Base-by-base conservation (phyloP, 345 rosid genomes). In the Eucalyptus erythrocorys region DNA sequence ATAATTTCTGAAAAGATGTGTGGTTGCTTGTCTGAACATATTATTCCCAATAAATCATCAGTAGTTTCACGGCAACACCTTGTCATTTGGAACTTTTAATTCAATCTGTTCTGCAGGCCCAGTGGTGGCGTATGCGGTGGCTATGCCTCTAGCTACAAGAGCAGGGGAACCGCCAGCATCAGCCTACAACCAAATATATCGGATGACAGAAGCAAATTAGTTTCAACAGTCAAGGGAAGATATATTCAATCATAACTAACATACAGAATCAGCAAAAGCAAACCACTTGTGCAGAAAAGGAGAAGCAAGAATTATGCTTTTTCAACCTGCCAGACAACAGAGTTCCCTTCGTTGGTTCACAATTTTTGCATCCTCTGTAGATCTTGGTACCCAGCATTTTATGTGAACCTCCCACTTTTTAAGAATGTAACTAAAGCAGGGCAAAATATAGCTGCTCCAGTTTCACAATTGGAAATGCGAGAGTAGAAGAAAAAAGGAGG, bases 121-220 rank as follows among this genome's bases (percentile, higher is more conserved):
- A 89, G 91, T 87, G 80, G 91, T 87, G 80, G 90, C 91, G 90
- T 92, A 94, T 76, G 94, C 91, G 51, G 93, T 90, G 90, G 95
- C 94, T 88, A 95, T 92, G 47, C 98, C 98, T 92, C 95, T 96
- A 57, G 97, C 98, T 37, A 94, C 94, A 86, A 97, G 97, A 68
- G 99, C 89, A 37, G 99, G 99, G 68, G 98, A 93, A 90, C 99
- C 99, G 87, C 99, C 99, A 27, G 96, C 98, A 90, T 96, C 99
- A 88, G 99, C 95, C 99, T 97, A 93, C 89, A 88, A 86, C 47
- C 82, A 76, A 40, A 37, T 85, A 40, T 48, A 48, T 82, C 30
- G 5, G 57, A 85, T 85, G 40, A 85, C 26, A 32, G 53, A 87
- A 34, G 55, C 87, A 88, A 57, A 51, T 32, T 61, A 57, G 53